Base-by-base conservation (phyloP, 805 yeast species). In the Metschnikowia gelsemii region DNA sequence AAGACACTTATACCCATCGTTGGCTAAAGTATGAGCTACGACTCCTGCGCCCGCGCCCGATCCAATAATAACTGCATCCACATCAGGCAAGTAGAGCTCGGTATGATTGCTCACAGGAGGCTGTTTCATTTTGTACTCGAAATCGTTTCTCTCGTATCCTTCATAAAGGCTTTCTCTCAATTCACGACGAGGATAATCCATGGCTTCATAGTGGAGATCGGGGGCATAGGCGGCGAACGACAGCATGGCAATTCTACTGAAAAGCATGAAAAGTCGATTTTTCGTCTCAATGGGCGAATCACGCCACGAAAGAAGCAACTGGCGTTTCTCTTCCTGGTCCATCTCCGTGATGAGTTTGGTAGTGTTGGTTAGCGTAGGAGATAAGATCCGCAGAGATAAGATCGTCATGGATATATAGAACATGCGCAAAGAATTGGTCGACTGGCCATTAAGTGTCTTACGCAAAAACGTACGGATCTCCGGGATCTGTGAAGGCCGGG, bases 41-140 rank as follows among this genome's bases (percentile, higher is more conserved):
- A 76, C 81, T 5, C 80, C 79, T 1, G 78, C 77, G 5, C 79
- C 76, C 9, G 73, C 55, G 1, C 82, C 82, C 4, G 78, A 71
- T 3, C 82, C 82, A 28, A 76, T 62, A 27, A 77, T 64, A 9
- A 72, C 56, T 3, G 61, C 78, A 44, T 76, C 80, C 22, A 67
- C 48, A n/a, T 63, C 56, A 5, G 70, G 68, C 32, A 68, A 38
- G 40, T 62, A 57, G 27, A 68, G 56, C 43, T 64, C 71, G 4
- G 48, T 35, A 12, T 56, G 57, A 8, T 63, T 58, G 9, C 50
- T 37, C 1, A 30, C 45, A 7, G 72, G 72, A 25, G 64, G 57
- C 1, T 51, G 58, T 45, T 66, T 50, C 57, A 63, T 59, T 12
- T 49, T 43, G 46, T 64, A 63, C 33, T 45, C 50, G 44, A 61